Evolutionary conservation across 768 basidiomycete genomes (phyloP).

Genomic region (Austroboletus eburneus): DNA sequence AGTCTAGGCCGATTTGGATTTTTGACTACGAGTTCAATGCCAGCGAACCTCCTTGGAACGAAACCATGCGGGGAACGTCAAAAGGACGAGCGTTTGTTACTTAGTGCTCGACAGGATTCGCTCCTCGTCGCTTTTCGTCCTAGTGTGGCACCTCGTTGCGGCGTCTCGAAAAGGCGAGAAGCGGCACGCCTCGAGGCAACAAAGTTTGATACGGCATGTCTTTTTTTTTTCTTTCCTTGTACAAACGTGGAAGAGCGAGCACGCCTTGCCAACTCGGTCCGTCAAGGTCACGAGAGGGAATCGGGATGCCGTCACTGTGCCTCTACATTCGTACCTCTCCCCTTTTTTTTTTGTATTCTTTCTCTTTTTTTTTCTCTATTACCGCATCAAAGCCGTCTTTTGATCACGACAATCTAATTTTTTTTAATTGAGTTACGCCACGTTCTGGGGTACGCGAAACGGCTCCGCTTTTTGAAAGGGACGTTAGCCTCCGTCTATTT

Average conservation of each 20-base stretch:
- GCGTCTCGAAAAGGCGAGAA: slow-evolving; percentile 5
- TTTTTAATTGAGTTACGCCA: slow-evolving; percentile 7
- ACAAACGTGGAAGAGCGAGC: slow-evolving; percentile 2
- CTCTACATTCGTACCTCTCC: too few relatives aligned
- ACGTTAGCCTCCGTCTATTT: neutral
- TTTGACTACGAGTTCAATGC: slow-evolving; percentile 7
- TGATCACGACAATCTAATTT: slow-evolving; percentile 6
- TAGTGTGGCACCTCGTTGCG: slow-evolving; percentile 18
- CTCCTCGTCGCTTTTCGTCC: neutral
- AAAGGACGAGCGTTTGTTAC: too few relatives aligned
- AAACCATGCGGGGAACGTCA: neutral
- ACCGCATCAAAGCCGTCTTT: neutral
- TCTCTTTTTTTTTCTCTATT: neutral
- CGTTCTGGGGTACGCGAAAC: slow-evolving; percentile 27
- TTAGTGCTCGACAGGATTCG: too few relatives aligned
- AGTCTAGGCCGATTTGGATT: neutral
- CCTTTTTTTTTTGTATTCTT: neutral
- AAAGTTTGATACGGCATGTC: slow-evolving; percentile 24
- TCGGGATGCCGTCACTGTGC: neutral
- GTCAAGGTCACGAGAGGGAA: slow-evolving; percentile 14
- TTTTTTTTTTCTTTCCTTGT: neutral
- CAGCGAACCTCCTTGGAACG: slow-evolving; percentile 12
- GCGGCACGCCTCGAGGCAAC: slow-evolving; percentile 25
- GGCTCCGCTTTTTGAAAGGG: slow-evolving; percentile 11
- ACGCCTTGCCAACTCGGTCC: slow-evolving; percentile 1